These are phyloP conservation scores for Blastomyces parvus DNA, from an alignment of 2,329 filamentous ascomycete genomes.

Conservation along the genomic window DNA sequence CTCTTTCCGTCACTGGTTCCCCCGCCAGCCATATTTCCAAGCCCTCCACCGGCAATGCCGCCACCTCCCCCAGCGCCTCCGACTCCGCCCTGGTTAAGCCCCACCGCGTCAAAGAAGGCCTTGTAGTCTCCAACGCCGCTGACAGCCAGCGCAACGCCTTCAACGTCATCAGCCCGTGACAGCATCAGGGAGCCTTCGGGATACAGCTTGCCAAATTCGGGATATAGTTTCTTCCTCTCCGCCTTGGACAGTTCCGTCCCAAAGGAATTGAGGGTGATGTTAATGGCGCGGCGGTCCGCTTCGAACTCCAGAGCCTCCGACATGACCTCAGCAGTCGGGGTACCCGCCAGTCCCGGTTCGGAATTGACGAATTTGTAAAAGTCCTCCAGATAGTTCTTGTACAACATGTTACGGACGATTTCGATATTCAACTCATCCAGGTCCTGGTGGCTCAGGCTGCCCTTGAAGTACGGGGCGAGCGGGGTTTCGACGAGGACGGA, in stretches of 20 bases:
- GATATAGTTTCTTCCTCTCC: conserved; percentile 93
- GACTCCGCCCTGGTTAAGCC: conserved; percentile 50
- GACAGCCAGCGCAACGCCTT: conserved; percentile 85
- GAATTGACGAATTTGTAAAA: conserved; percentile 93
- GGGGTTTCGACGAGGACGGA: conserved; percentile 95
- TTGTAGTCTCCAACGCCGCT: conserved; percentile 93
- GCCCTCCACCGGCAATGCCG: conserved; percentile 55
- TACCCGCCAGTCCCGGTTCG: conserved; percentile 73
- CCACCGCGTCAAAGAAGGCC: conserved; percentile 88
- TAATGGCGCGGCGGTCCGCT: conserved; percentile 91
- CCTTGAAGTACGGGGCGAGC: conserved; percentile 93
- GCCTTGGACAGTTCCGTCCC: conserved; percentile 90
- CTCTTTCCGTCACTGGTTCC: conserved; percentile 75
- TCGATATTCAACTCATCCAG: conserved; percentile 98
- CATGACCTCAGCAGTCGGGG: conserved; percentile 91
- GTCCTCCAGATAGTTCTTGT: conserved; percentile 99
- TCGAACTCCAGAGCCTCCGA: conserved; percentile 92
- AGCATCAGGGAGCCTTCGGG: conserved; percentile 94
- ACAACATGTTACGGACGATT: conserved; percentile 95
- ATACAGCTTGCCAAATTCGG: conserved; percentile 79
- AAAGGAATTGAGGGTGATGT: conserved; percentile 98
- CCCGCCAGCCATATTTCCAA: conserved; percentile 78
- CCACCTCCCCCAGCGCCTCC: neutral
- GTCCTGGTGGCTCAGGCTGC: conserved; percentile 88
- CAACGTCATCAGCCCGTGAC: conserved; percentile 85